Percentiles rank a stretch among this genome's conserved stretches.
Conservation (phyloP, 106 monocot genomes). For the Allium fistulosum region DNA sequence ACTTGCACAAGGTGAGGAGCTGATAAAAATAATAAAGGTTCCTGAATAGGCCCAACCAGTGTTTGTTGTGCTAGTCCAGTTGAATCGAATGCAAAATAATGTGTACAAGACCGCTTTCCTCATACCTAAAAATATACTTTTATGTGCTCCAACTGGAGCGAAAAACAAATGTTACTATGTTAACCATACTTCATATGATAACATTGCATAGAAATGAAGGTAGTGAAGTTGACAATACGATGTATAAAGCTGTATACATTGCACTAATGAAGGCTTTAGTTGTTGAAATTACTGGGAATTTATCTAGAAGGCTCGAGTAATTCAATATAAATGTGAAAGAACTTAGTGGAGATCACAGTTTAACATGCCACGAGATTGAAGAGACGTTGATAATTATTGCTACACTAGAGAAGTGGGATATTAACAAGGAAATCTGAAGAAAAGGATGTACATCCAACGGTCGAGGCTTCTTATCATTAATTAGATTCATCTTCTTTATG, state of each 20-base stretch:
- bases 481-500: constrained; percentile 91
- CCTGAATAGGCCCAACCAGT: constrained; percentile 87
- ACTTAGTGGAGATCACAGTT: constrained; percentile 87
- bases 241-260: constrained; percentile 90
- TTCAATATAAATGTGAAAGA: constrained; percentile 77
- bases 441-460: constrained; percentile 77
- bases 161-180: constrained; percentile 96
- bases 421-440: constrained; percentile 90
- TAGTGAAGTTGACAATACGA: constrained; percentile 52
- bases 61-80: constrained; percentile 89
- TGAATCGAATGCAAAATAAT: constrained; percentile 87
- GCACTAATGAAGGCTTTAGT: constrained; percentile 99
- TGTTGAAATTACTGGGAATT: constrained; percentile 89
- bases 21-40: constrained; percentile 65
- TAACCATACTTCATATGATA: constrained; percentile 86
- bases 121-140: constrained; percentile 66
- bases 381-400: constrained; percentile 99
- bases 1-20: constrained; percentile 56
- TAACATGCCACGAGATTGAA: constrained; percentile 89
- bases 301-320: constrained; percentile 66
- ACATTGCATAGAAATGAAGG: constrained; percentile 55
- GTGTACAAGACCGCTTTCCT: constrained; percentile 79
- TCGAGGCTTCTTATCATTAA: constrained; percentile 82
- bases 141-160: constrained; percentile 96
- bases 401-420: constrained; percentile 97